Base-by-base conservation (phyloP, 176 grass and related monocot genomes). In the Phragmites australis region DNA sequence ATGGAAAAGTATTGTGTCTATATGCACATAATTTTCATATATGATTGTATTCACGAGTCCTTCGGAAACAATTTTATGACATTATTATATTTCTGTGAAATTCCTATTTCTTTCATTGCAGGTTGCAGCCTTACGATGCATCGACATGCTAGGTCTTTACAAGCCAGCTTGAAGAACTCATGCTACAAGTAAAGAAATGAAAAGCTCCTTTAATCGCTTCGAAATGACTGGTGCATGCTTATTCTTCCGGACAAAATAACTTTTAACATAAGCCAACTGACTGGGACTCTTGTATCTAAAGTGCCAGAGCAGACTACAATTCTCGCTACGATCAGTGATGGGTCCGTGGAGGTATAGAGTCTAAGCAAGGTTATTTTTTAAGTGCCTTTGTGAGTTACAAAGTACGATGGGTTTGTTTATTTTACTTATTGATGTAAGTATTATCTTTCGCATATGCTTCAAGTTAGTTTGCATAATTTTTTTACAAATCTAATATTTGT, bases 111-210 rank as follows among this genome's bases (percentile, higher is more conserved):
- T 54, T 2, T 27, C 8, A 31, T 41, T 50, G 42, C 32, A 93
- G 94, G 84, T 91, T 75, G 91, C 91, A 50, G 91, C 91, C 39
- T 74, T 97, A 70, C 85, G 75, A 45, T 91, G 87, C 82, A 78
- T 92, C 12, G 85, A 97, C 47, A 64, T 88, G 91, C 53, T 97
- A 57, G 91, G 94, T 29, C 91, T 97, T 30, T 86, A 91, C 13
- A 89, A 97, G 12, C 89, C 87, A 70, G 82, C 75, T 6, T 97
- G 87, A 97, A 68, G 66, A 92, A 78, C 34, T 16, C 21, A 42
- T 9, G 57, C n/a, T 76, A 9, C 21, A 56, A 25, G 63, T 12
- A 34, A n/a, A 40, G 39, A 29, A 44, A 32, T n/a, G 55, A 37
- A 2, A 77, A 47, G 19, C 26, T 18, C 11, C 18, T 45, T 47